Conservation (phyloP, 1,139 yeast species). For the Taphrina confusa region DNA sequence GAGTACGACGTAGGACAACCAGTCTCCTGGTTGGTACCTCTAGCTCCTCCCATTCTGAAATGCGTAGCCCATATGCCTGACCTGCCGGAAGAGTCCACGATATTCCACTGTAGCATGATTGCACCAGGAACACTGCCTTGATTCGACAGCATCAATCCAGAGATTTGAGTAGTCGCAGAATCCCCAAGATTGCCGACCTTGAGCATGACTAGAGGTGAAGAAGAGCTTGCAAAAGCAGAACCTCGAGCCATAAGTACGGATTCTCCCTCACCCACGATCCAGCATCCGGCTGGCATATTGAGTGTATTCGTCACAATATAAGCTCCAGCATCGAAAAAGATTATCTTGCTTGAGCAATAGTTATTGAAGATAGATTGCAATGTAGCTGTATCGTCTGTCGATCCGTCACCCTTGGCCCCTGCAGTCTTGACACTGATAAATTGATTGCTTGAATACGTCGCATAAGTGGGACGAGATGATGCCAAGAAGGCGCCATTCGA, state of each 20-base stretch:
- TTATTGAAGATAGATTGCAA: conserved; percentile 30
- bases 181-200: conserved; percentile 37
- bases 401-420: conserved; percentile 37
- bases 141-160: conserved; percentile 36
- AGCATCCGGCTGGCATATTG: conserved; percentile 34
- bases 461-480: conserved; percentile 34
- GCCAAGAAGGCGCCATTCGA: conserved; percentile 15
- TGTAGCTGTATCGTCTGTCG: conserved; percentile 37
- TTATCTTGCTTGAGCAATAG: conserved; percentile 30
- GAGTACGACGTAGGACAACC: conserved; percentile 14
- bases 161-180: conserved; percentile 33
- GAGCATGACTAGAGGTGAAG: conserved; percentile 27
- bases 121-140: conserved; percentile 36
- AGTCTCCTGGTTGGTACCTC: conserved; percentile 32
- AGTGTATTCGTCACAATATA: conserved; percentile 36
- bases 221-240: conserved; percentile 21
- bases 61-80: conserved; percentile 37
- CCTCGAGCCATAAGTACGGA: conserved; percentile 35
- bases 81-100: conserved; percentile 27
- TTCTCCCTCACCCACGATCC: conserved; percentile 38
- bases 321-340: conserved; percentile 37
- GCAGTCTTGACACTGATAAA: conserved; percentile 35
- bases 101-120: conserved; percentile 36
- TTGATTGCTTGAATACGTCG: conserved; percentile 11
- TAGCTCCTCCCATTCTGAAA: conserved; percentile 37